Evolutionary conservation across 495 filamentous ascomycete species (phyloP), one percentile per base, ranked within the genome.

Genomic region (Aspergillus saccharolyticus): DNA sequence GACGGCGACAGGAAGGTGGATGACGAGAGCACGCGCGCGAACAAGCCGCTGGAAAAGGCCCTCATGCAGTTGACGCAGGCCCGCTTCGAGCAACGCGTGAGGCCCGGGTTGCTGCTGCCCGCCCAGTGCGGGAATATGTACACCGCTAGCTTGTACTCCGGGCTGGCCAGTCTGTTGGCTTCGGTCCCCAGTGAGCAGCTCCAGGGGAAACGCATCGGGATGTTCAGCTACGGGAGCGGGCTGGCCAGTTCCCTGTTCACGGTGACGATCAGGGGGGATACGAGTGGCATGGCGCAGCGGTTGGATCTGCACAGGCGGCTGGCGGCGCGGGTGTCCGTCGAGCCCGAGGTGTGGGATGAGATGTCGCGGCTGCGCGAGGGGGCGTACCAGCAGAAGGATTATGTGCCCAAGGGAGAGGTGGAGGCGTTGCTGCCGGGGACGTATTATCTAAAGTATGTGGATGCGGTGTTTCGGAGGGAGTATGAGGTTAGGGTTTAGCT

Each of bases 41-140:
- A 97, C 78, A 96, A 96, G 80, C 83, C 81, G 42, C 86, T 98
- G 20, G 94, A 98, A 82, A 97, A 97, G 86, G 88, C 88, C 50
- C 94, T 98, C 77, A 90, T 97, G 87, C 85, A 68, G 47, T 82
- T 97, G 58, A 85, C 90, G 67, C 97, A 97, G 87, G 96, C 96
- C 84, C 86, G 86, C 55, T 97, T 91, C 79, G 83, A 86, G 60
- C 84, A 90, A 73, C 89, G 91, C 70, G 89, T 98, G 55, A 78
- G 86, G 68, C 91, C 95, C 42, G 76, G 81, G 66, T 88, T 94
- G 69, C 79, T 94, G 69, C 89, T 95, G 17, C 87, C 94, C 25
- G 96, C 91, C 43, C 86, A 90, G 77, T 96, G 91, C 74, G 95
- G 94, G 72, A 98, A 98, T 82, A 98, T 97, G 95, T 98, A 98